phyloP scores from a whole-genome alignment of 345 rosid genomes.

The Citrus unshiu region DNA sequence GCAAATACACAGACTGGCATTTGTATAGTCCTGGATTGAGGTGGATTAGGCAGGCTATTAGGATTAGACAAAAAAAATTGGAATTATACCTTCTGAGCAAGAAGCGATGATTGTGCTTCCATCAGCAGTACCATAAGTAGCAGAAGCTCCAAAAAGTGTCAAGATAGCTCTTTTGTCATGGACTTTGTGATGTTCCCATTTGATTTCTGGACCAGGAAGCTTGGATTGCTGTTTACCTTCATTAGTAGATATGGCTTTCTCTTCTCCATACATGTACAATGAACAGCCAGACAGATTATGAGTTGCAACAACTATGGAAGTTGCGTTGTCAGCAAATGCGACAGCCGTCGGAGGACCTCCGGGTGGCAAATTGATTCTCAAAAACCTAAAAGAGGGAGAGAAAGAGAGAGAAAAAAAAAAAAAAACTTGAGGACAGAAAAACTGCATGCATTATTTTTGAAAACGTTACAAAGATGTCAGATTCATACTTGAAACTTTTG shows the following conservation, averaged over 20 bases:
- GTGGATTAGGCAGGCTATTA: not conserved
- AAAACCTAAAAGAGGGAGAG: constrained; percentile 40
- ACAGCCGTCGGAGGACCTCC: constrained; percentile 90
- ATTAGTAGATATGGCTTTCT: constrained; percentile 42
- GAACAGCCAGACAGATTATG: constrained; percentile 57
- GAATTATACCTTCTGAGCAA: constrained; percentile 79
- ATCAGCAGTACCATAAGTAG: constrained; percentile 85
- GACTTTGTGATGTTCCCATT: constrained; percentile 81
- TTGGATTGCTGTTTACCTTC: constrained; percentile 65
- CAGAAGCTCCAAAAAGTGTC: constrained; percentile 65
- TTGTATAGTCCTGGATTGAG: not conserved
- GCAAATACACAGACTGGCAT: not conserved
- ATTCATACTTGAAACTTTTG: constrained; percentile 89
- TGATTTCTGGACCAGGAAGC: constrained; percentile 80
- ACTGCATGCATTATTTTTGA: not conserved
- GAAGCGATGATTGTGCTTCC: constrained; percentile 81
- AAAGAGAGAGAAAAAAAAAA: not conserved
- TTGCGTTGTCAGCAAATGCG: constrained; percentile 68
- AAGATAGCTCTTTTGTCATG: constrained; percentile 61
- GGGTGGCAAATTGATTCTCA: constrained; percentile 74
- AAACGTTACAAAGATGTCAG: not conserved
- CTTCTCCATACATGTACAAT: constrained; percentile 88
- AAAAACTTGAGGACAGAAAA: constrained; percentile 1
- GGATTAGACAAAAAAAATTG: not conserved
- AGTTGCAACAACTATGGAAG: constrained; percentile 80